Conservation (phyloP, 495 filamentous ascomycete genomes). For the Penicillium crystallinum region DNA sequence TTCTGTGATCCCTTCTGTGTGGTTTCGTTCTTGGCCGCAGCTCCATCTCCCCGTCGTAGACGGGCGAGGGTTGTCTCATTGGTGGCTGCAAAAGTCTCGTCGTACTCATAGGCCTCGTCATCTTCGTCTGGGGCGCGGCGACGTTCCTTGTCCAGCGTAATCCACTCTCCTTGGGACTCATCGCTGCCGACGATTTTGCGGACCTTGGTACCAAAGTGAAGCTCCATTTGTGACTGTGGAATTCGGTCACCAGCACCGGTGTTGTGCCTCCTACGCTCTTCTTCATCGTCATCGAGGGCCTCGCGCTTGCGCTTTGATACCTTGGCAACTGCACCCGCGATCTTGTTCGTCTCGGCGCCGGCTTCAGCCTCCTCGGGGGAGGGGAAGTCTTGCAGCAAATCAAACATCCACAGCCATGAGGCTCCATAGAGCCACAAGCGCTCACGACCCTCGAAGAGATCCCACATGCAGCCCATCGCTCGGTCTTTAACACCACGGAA, state of each 20-base stretch:
- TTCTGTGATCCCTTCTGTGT: conserved; percentile 23
- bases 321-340: conserved; percentile 20
- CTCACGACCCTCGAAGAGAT: conserved; percentile 50
- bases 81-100: conserved; percentile 27
- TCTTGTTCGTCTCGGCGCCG: conserved; percentile 18
- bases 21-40: conserved; percentile 32
- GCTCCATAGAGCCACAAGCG: conserved; percentile 83
- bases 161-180: conserved; percentile 36
- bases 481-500: conserved; percentile 68
- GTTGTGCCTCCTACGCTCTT: conserved; percentile 35
- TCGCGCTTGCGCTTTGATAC: conserved; percentile 46
- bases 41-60: conserved; percentile 31
- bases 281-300: conserved; percentile 28
- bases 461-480: conserved; percentile 82
- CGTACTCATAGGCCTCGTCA: conserved; percentile 41
- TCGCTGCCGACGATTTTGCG: conserved; percentile 40
- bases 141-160: conserved; percentile 43
- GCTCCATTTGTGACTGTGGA: conserved; percentile 48
- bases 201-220: conserved; percentile 57
- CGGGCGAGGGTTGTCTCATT: conserved; percentile 31
- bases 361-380: conserved; percentile 27
- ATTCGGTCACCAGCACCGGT: conserved; percentile 60
- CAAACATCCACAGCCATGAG: conserved; percentile 89
- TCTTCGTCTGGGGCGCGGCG: conserved; percentile 41
- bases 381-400: conserved; percentile 67